Percentiles rank a stretch among this genome's conserved stretches.
phyloP scores from a whole-genome alignment of 2,329 filamentous ascomycete species.

The Cladosporium oxysporum region DNA sequence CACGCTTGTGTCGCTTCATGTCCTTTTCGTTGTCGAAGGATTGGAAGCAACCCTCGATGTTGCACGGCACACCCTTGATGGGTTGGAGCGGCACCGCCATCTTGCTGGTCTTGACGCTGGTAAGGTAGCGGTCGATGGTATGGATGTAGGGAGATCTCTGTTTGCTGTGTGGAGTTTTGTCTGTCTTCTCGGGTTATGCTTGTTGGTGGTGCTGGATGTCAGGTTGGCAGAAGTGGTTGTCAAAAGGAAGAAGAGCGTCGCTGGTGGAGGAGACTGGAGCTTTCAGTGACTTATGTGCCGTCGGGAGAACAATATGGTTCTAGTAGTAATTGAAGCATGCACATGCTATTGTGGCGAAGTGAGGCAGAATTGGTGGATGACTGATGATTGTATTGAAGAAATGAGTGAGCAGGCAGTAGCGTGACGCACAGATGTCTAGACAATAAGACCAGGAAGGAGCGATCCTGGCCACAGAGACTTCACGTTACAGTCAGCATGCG shows the following conservation, averaged over 20 bases:
- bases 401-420: background rate
- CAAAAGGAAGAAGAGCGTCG: background rate
- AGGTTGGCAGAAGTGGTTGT: background rate
- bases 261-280: background rate
- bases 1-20: conserved; percentile 55
- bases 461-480: background rate
- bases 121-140: background rate
- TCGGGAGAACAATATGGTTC: background rate
- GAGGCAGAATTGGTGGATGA: background rate
- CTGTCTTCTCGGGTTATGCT: background rate
- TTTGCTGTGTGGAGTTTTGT: conserved; percentile 2
- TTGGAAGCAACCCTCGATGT: conserved; percentile 50
- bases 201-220: background rate
- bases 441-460: background rate
- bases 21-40: conserved; percentile 48
- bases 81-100: conserved; percentile 6
- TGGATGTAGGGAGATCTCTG: background rate
- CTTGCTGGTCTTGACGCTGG: background rate
- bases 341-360: conserved; percentile 8
- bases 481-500: background rate
- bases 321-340: background rate
- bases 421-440: background rate
- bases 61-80: conserved; percentile 28
- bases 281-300: background rate
- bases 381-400: background rate